Evolutionary conservation across 176 grass and related monocot genomes (phyloP).

Genomic region (Rhynchospora breviuscula): DNA sequence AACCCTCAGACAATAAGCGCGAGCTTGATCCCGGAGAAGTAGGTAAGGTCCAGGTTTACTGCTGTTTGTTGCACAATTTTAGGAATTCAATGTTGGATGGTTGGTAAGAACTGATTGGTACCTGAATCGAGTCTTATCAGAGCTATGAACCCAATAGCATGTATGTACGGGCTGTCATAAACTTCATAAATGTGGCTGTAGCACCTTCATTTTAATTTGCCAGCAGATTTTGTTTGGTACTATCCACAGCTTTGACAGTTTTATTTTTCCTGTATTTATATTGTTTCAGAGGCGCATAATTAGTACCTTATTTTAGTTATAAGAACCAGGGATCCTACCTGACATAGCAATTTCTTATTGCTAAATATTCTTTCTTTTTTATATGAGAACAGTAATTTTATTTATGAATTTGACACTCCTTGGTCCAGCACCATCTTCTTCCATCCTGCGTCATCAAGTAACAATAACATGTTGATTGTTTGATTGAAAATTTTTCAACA

Average conservation of each 20-base stretch:
- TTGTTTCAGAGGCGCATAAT: too few relatives aligned
- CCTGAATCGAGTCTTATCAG: neutral
- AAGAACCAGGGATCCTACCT: too few relatives aligned
- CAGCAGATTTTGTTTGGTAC: neutral
- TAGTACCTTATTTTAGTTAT: too few relatives aligned
- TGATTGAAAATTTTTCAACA: neutral
- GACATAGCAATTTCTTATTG: neutral
- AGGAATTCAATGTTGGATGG: neutral
- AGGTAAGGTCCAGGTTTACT: neutral
- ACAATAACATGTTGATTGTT: conserved; percentile 5
- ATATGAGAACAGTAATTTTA: too few relatives aligned
- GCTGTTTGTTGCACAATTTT: neutral
- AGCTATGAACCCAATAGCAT: neutral
- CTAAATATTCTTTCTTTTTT: neutral
- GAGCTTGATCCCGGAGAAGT: conserved; percentile 19
- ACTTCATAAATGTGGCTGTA: too few relatives aligned
- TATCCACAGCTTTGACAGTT: too few relatives aligned
- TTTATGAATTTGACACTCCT: neutral
- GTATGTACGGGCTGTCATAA: neutral
- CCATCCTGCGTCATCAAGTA: neutral
- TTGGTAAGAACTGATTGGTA: neutral
- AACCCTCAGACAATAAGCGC: neutral
- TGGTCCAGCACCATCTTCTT: neutral
- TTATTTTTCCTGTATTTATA: too few relatives aligned
- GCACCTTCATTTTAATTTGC: neutral